Evolutionary conservation across 129 eudicot genomes (phyloP).

Genomic region (Helichrysum umbraculigerum): DNA sequence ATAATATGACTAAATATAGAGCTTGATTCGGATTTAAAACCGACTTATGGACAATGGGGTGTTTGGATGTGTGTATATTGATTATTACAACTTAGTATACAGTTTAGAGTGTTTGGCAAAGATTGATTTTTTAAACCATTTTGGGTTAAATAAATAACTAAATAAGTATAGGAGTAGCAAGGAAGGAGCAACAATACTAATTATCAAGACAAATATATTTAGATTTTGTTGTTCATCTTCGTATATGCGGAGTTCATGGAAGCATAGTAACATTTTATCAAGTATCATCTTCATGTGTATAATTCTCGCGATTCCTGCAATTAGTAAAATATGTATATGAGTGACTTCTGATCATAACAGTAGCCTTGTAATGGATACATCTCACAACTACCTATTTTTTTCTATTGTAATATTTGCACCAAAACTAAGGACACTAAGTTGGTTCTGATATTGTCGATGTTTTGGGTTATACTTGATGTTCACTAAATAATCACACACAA

Average conservation of each 20-base stretch:
- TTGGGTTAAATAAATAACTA: not conserved
- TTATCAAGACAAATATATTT: no score
- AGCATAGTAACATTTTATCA: not conserved
- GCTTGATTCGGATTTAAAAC: not conserved
- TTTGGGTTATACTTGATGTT: not conserved
- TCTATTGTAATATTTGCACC: not conserved
- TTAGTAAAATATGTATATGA: no score
- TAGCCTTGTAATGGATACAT: not conserved
- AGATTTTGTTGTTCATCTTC: not conserved
- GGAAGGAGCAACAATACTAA: no score
- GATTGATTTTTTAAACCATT: not conserved
- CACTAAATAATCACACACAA: not conserved
- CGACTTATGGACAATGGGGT: not conserved
- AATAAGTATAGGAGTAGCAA: no score
- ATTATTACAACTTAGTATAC: not conserved
- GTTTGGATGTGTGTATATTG: slow-evolving; percentile 1
- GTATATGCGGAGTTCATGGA: not conserved
- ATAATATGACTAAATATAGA: slow-evolving; percentile 15
- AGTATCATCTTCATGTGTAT: not conserved
- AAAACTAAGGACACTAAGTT: not conserved
- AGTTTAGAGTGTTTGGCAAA: not conserved
- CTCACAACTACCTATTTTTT: not conserved
- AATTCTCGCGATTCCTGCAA: not conserved
- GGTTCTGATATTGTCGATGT: not conserved
- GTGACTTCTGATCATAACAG: no score